These are phyloP conservation scores for Triticum aestivum DNA, from an alignment of 176 grass and related monocot species.

Conservation along the genomic window DNA sequence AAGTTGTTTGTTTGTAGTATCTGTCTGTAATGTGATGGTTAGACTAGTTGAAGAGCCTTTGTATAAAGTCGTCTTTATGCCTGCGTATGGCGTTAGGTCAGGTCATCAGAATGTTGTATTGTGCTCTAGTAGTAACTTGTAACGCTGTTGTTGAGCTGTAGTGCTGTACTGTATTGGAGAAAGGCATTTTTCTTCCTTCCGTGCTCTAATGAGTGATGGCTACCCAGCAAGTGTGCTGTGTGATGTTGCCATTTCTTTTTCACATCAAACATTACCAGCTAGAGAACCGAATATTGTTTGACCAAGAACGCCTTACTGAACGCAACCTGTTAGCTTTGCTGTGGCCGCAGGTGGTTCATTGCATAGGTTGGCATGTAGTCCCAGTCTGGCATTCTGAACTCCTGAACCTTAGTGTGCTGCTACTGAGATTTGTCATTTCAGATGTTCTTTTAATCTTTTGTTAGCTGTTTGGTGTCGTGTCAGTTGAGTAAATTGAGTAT, in stretches of 20 bases:
- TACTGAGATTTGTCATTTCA: background rate
- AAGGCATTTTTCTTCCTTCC: background rate
- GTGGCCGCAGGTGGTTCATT: background rate
- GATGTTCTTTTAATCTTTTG: background rate
- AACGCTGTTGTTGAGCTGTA: slow-evolving; percentile 28
- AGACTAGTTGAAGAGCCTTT: slow-evolving; percentile 31
- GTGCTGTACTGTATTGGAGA: slow-evolving; percentile 11
- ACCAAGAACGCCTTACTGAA: background rate
- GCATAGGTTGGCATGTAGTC: background rate
- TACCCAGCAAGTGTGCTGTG: background rate
- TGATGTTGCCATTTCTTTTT: background rate
- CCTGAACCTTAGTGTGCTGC: background rate
- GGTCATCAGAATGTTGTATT: slow-evolving; percentile 29
- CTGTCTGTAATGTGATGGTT: slow-evolving; percentile 32
- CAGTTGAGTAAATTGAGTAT: too few species aligned
- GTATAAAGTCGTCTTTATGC: slow-evolving; percentile 31
- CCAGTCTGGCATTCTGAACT: background rate
- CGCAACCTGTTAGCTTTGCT: background rate
- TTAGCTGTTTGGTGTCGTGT: background rate
- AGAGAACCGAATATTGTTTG: background rate
- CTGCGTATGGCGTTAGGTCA: slow-evolving; percentile 3
- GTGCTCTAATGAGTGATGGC: background rate
- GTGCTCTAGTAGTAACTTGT: slow-evolving; percentile 10
- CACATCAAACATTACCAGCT: background rate
- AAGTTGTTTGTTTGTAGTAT: slow-evolving; percentile 25